Evolutionary conservation across 208 protist genomes (phyloP), one percentile per base, ranked within the genome.

Genomic region (Trypanosoma cruzi): DNA sequence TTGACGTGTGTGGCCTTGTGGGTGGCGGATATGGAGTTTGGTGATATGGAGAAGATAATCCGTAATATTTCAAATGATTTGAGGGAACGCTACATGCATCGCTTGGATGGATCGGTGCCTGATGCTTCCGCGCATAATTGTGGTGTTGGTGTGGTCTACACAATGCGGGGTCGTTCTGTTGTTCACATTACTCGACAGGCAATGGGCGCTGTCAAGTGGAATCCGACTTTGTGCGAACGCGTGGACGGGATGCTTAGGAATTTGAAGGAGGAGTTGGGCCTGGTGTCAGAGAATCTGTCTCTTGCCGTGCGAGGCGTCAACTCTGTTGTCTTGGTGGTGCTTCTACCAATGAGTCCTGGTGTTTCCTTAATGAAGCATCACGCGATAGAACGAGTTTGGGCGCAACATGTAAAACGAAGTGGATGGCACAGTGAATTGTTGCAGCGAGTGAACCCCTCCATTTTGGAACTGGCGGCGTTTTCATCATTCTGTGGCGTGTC

Each of bases 1-100:
- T 68, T 81, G 42, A 11, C 81, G 34, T 67, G 66, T 68, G 74
- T 84, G 10, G 64, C 75, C n/a, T 34, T 84, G 0, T 70, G 58
- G 64, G 44, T 55, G 28, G 29, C 28, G 22, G 71, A 75, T 8
- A 59, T 37, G 13, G 20, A 60, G 1, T 60, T 64, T n/a, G 54
- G 18, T n/a, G 46, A 63, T 46, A 55, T 60, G 58, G 49, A 58
- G 48, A 20, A 26, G 34, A 36, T 67, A 29, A 60, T 71, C 26
- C 36, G 75, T 63, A 16, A 0, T 0, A 69, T 84, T 49, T 32
- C 79, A 40, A 2, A 13, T 5, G 63, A 78, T 52, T 42, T 74
- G 20, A 67, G 67, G 42, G 42, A 52, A 13, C 68, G 68, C 31
- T 67, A 74, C 59, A 26, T 34, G 18, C 10, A 28, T 3, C 14